Conservation (phyloP, 2,329 filamentous ascomycete species). For the Fusarium guadeloupense region DNA sequence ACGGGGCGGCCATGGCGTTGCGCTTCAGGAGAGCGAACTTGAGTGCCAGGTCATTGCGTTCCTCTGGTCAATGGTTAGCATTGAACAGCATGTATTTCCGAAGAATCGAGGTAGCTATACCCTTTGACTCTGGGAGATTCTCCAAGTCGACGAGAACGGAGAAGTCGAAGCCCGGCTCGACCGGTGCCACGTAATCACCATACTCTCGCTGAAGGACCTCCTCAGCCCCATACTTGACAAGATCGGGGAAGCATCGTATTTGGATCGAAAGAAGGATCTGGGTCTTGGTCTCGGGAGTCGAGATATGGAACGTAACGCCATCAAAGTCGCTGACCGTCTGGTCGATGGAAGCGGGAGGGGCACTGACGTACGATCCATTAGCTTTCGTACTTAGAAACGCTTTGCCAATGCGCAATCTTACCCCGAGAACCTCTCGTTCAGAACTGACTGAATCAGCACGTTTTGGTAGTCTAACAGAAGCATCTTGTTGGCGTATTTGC, state of each 20-base stretch:
- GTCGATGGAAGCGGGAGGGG: constrained; percentile 87
- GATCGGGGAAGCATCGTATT: constrained; percentile 93
- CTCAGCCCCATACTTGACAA: constrained; percentile 92
- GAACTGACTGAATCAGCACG: constrained; percentile 93
- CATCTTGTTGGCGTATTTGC: constrained; percentile 61
- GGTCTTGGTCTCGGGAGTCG: constrained; percentile 91
- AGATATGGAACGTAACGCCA: constrained; percentile 98
- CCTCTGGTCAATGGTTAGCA: constrained; percentile 63
- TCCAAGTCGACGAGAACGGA: constrained; percentile 91
- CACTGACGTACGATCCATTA: constrained; percentile 66
- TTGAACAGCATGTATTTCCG: not conserved
- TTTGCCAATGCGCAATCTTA: constrained; percentile 52
- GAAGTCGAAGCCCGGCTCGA: constrained; percentile 95
- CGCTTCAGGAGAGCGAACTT: constrained; percentile 93
- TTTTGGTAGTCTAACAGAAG: constrained; percentile 99
- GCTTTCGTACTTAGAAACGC: constrained; percentile 40
- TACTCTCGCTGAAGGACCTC: constrained; percentile 94
- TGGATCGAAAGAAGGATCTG: constrained; percentile 95
- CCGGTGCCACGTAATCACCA: constrained; percentile 85
- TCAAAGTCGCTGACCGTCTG: constrained; percentile 99
- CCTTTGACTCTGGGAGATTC: constrained; percentile 81
- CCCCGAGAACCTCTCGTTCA: constrained; percentile 94
- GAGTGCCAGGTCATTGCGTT: constrained; percentile 83
- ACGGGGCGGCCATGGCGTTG: constrained; percentile 98
- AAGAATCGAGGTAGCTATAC: constrained; percentile 52